Base-by-base conservation (phyloP, 1,284 basidiomycete genomes). In the Rhodotorula sp. region DNA sequence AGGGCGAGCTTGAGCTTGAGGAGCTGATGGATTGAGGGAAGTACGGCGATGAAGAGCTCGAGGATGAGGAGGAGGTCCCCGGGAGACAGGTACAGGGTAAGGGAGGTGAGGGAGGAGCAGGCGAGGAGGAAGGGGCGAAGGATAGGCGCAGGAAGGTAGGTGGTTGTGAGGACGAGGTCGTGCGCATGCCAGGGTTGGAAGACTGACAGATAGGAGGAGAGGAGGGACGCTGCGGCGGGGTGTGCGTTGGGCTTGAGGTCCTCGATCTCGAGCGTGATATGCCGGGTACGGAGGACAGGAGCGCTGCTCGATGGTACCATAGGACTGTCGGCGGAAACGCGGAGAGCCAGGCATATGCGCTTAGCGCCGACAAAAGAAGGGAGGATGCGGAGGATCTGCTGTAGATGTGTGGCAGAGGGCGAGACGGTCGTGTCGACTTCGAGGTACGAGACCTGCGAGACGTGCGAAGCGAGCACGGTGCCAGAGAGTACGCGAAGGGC, bases 271-370 rank as follows among this genome's bases (percentile, higher is more conserved):
- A 54, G 53, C 53, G 15, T 34, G 32, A 54, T 12, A 32, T 9
- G 6, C 7, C 32, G 53, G 2, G 53, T 54, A 19, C 29, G 53
- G 19, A 54, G 32, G 32, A 53, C 51, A 17, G 51, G 51, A 2
- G 51, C 10, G 29, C 2, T 1, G 1, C 2, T 4, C 7, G 53
- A 1, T 7, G 27, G 37, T 0, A 27, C 8, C 13, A 46, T 2
- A 15, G 15, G n/a, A 3, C 53, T 19, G 22, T 32, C 53, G 13
- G 41, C 4, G 4, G 58, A 21, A 1, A 69, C 17, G 2, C 29
- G 51, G 9, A 64, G 22, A 8, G 53, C 34, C 5, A 54, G 1
- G 17, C 32, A 17, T 19, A 54, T 34, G 19, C 53, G 53, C 1
- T 22, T 15, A 19, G 55, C 39, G 27, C 32, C 32, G 4, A 12